These are phyloP conservation scores for Diaporthe sp. DNA, from an alignment of 2,329 filamentous ascomycete genomes.

Conservation along the genomic window DNA sequence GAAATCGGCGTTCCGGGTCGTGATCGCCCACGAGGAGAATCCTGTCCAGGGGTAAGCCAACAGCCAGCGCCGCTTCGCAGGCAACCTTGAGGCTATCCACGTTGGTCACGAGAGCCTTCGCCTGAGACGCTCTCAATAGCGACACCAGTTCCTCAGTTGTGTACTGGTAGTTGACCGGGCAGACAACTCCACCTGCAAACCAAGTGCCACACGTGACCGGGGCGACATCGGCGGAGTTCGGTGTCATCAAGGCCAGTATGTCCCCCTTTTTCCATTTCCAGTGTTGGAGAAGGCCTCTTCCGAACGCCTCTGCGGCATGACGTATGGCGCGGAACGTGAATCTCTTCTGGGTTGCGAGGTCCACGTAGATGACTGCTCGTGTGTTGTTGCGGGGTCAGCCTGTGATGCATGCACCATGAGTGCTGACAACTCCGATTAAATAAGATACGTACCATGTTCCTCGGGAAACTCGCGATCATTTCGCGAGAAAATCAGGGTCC, in stretches of 20 bases:
- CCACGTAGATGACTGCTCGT: conserved; percentile 8
- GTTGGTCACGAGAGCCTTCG: background rate
- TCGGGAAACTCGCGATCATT: conserved; percentile 9
- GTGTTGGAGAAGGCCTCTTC: background rate
- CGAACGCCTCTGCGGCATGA: background rate
- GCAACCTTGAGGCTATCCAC: conserved; percentile 4
- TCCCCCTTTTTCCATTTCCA: conserved; percentile 4
- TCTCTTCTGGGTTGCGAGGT: background rate
- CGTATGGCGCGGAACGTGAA: conserved; percentile 7
- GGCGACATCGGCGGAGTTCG: background rate
- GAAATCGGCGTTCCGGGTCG: conserved; percentile 1
- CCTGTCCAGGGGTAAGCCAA: background rate
- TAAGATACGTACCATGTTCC: conserved; percentile 5
- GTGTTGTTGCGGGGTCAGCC: background rate
- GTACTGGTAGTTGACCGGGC: background rate
- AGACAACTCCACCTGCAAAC: conserved; percentile 16
- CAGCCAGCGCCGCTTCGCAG: background rate
- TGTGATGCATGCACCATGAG: background rate
- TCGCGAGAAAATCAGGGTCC: background rate
- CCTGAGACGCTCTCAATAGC: background rate
- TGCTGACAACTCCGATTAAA: background rate
- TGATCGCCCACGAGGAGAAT: conserved; percentile 1
- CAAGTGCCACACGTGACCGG: background rate
- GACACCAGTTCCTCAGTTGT: background rate
- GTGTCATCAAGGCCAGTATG: conserved; percentile 7